phyloP scores from a whole-genome alignment of 495 filamentous ascomycete genomes.

The Neurospora africana region DNA sequence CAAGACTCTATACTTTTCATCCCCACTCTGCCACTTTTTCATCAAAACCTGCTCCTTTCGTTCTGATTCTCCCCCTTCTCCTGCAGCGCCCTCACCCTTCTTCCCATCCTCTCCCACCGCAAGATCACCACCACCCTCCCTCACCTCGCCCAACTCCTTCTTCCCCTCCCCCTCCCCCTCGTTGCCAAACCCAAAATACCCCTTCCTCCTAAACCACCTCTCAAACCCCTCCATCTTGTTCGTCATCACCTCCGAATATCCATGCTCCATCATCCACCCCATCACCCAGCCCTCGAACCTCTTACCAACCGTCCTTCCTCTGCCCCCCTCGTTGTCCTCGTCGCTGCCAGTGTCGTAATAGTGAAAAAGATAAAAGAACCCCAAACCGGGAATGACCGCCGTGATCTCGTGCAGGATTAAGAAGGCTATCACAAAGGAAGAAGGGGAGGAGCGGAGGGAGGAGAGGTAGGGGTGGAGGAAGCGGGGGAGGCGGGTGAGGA shows the following conservation, averaged over 20 bases:
- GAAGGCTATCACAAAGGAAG: constrained; percentile 78
- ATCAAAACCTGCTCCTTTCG: constrained; percentile 4
- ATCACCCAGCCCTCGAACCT: constrained; percentile 10
- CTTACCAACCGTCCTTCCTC: not conserved
- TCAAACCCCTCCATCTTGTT: constrained; percentile 37
- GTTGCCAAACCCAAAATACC: constrained; percentile 37
- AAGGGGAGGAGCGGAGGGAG: constrained; percentile 60
- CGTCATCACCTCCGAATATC: constrained; percentile 21
- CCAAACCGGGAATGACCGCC: constrained; percentile 68
- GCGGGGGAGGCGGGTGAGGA: constrained; percentile 48
- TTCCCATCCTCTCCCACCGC: constrained; percentile 6
- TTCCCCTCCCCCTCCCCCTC: too few species aligned
- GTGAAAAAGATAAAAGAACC: constrained; percentile 67
- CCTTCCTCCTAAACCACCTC: constrained; percentile 33
- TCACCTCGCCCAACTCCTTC: too few species aligned
- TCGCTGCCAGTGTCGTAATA: constrained; percentile 32
- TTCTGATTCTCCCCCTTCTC: not conserved
- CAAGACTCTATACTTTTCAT: constrained; percentile 43
- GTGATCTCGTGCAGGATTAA: constrained; percentile 87
- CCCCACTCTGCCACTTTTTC: constrained; percentile 17
- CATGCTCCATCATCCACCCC: constrained; percentile 28
- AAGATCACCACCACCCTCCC: constrained; percentile 6
- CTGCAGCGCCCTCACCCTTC: constrained; percentile 4
- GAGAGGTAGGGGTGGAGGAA: constrained; percentile 53
- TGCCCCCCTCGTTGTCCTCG: not conserved